These are phyloP conservation scores for Logfia minima DNA, from an alignment of 129 eudicot species.

Conservation along the genomic window DNA sequence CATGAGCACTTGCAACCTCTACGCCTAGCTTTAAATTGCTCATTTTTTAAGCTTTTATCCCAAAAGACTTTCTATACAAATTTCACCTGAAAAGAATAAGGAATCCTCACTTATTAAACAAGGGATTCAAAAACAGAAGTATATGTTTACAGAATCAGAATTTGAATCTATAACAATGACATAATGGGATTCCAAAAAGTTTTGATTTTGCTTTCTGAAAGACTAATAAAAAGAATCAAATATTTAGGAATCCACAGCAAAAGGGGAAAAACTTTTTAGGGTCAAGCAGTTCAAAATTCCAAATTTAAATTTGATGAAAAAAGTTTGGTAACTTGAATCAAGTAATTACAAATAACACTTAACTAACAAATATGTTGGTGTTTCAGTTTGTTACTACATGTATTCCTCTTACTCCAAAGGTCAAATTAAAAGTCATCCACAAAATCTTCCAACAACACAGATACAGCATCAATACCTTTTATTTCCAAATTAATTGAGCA, in stretches of 20 bases:
- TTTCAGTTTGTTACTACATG: neutral
- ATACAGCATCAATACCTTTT: neutral
- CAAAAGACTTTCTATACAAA: conserved; percentile 20
- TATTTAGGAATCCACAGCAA: neutral
- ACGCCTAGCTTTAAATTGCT: conserved; percentile 84
- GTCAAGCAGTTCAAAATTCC: neutral
- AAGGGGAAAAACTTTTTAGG: conserved; percentile 3
- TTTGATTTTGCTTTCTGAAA: conserved; percentile 17
- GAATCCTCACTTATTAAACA: neutral
- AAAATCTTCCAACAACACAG: neutral
- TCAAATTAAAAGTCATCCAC: conserved; percentile 11
- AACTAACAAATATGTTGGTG: neutral
- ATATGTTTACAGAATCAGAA: neutral
- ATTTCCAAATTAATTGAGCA: neutral
- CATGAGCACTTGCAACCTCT: conserved; percentile 75
- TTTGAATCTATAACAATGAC: conserved; percentile 10
- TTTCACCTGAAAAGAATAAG: conserved; percentile 20
- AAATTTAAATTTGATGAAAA: neutral
- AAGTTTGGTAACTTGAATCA: neutral
- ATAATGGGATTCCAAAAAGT: conserved; percentile 18
- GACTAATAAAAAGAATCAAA: conserved; percentile 24
- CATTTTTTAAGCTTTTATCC: conserved; percentile 36
- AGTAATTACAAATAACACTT: neutral
- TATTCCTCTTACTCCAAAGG: conserved; percentile 3
- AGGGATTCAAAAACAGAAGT: neutral